phyloP scores from a whole-genome alignment of 805 yeast genomes.

The Kodamaea kakaduensis region DNA sequence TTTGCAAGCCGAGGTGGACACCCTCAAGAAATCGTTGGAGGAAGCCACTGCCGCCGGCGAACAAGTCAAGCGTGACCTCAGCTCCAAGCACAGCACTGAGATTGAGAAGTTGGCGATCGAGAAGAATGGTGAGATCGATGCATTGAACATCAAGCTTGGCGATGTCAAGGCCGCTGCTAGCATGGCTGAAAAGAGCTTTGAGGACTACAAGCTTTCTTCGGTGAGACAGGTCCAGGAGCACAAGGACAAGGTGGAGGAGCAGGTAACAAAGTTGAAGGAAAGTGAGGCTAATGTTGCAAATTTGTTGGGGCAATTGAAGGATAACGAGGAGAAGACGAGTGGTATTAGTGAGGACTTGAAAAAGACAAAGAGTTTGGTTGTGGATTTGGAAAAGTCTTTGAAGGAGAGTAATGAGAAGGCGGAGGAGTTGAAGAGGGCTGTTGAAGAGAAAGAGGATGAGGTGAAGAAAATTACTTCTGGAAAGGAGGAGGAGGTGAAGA shows the following conservation, averaged over 20 bases:
- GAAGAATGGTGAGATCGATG: slow-evolving; percentile 20
- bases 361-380: no score
- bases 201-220: background rate
- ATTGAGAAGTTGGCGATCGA: slow-evolving; percentile 20
- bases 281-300: background rate
- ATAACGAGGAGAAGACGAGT: background rate
- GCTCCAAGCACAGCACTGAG: slow-evolving; percentile 23
- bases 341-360: background rate
- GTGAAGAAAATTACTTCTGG: slow-evolving; percentile 1
- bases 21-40: slow-evolving; percentile 6
- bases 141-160: slow-evolving; percentile 6
- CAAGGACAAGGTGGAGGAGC: background rate
- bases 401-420: background rate
- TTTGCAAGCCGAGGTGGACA: slow-evolving; percentile 1
- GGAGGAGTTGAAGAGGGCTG: slow-evolving; percentile 3
- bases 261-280: background rate
- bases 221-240: slow-evolving; percentile 1
- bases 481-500: slow-evolving; percentile 1
- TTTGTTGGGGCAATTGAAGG: slow-evolving; percentile 1
- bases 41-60: slow-evolving; percentile 8
- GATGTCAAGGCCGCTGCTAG: slow-evolving; percentile 1
- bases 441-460: slow-evolving; percentile 2
- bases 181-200: slow-evolving; percentile 1
- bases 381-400: background rate
- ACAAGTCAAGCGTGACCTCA: slow-evolving; percentile 15